These are phyloP conservation scores for Chaetomium tenue DNA, from an alignment of 495 filamentous ascomycete genomes.

Conservation along the genomic window DNA sequence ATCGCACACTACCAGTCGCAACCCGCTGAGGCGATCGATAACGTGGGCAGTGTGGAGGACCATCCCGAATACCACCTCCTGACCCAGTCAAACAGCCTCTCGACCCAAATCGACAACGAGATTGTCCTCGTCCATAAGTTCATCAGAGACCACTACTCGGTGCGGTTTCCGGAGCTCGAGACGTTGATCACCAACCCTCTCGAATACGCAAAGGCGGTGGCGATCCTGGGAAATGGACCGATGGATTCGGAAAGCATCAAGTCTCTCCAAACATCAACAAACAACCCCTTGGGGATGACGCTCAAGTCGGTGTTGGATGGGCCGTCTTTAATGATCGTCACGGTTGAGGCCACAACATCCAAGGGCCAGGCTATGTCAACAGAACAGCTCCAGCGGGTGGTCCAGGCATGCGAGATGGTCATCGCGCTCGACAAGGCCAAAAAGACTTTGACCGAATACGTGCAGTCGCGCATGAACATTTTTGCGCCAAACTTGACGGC, in stretches of 20 bases:
- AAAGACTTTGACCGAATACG: constrained; percentile 83
- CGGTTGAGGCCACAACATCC: constrained; percentile 90
- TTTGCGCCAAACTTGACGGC: constrained; percentile 95
- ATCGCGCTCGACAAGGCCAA: constrained; percentile 84
- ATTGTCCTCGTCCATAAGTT: constrained; percentile 93
- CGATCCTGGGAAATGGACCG: constrained; percentile 88
- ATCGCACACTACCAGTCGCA: constrained; percentile 70
- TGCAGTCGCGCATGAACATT: constrained; percentile 94
- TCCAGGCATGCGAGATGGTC: constrained; percentile 82
- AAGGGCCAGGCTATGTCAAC: constrained; percentile 73
- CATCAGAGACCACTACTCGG: constrained; percentile 91
- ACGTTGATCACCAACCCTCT: constrained; percentile 86
- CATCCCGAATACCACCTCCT: constrained; percentile 83
- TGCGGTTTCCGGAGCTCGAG: constrained; percentile 94
- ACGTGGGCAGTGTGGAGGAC: constrained; percentile 73
- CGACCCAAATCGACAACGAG: constrained; percentile 86
- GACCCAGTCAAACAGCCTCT: constrained; percentile 78
- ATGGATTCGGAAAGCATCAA: constrained; percentile 83
- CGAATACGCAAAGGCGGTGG: constrained; percentile 93
- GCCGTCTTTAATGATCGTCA: constrained; percentile 89
- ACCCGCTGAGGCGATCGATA: constrained; percentile 60
- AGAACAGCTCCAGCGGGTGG: constrained; percentile 69
- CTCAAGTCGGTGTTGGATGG: constrained; percentile 80
- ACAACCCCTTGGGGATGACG: constrained; percentile 72
- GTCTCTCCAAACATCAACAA: constrained; percentile 61